Evolutionary conservation across 2,329 filamentous ascomycete genomes (phyloP).

Genomic region (Exophiala bonariae): DNA sequence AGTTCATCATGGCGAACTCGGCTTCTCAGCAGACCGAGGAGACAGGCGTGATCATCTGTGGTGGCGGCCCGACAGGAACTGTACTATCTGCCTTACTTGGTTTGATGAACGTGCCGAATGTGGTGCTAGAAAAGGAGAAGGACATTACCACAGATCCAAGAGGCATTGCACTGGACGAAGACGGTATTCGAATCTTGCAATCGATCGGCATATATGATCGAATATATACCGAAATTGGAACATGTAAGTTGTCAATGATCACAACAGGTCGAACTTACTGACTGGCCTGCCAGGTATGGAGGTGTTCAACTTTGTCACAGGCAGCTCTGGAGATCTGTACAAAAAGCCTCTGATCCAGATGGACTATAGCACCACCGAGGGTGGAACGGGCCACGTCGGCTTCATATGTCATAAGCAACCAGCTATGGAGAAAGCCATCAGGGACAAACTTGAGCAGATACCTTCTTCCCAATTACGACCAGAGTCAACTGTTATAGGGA

Average conservation of each 20-base stretch:
- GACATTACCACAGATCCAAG: conserved; percentile 35
- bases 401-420: conserved; percentile 35
- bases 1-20: conserved; percentile 9
- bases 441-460: conserved; percentile 7
- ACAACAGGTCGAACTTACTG: conserved; percentile 2
- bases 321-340: conserved; percentile 23
- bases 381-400: conserved; percentile 33
- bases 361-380: conserved; percentile 30
- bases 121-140: conserved; percentile 33
- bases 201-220: conserved; percentile 31
- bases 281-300: conserved; percentile 18
- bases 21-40: conserved; percentile 3
- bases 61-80: conserved; percentile 36
- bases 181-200: conserved; percentile 34
- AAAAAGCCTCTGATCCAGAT: conserved; percentile 29
- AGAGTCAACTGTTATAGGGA: conserved; percentile 19
- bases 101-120: conserved; percentile 26
- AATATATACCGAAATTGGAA: conserved; percentile 32
- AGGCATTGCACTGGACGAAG: conserved; percentile 36
- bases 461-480: conserved; percentile 22
- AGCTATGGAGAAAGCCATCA: conserved; percentile 30
- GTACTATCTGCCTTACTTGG: conserved; percentile 33
- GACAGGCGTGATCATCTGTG: conserved; percentile 35
- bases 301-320: conserved; percentile 31
- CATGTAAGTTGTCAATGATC: conserved; percentile 11